Evolutionary conservation across 495 filamentous ascomycete genomes (phyloP).

Genomic region (Pyronema domesticum): DNA sequence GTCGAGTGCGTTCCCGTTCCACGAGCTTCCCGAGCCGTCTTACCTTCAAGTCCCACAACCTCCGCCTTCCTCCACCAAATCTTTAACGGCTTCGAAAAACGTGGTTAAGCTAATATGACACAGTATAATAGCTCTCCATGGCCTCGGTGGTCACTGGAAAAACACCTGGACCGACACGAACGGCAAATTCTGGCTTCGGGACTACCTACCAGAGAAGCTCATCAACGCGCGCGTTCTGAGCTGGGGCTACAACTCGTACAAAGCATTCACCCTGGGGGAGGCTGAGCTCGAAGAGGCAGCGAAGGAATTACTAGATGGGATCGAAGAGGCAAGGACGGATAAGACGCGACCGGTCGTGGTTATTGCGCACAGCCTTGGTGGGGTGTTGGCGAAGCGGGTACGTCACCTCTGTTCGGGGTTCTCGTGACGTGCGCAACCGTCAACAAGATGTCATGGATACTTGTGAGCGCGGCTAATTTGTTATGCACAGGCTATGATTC

Average conservation of each 20-base stretch:
- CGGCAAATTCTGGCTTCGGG: constrained; percentile 25
- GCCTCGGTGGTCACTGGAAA: constrained; percentile 29
- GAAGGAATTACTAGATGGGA: constrained; percentile 20
- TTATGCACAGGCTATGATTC: neutral
- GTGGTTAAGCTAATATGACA: neutral
- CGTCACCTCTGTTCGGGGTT: neutral
- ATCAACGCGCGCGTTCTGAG: constrained; percentile 26
- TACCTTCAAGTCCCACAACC: too few species aligned
- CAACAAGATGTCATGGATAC: too few species aligned
- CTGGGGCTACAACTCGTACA: constrained; percentile 28
- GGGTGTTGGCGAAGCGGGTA: constrained; percentile 19
- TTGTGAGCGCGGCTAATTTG: too few species aligned
- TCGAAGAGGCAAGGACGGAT: constrained; percentile 1
- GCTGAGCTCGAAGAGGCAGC: constrained; percentile 26
- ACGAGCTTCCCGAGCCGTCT: neutral
- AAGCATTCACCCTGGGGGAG: constrained; percentile 18
- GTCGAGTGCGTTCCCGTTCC: neutral
- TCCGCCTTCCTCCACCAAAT: too few species aligned
- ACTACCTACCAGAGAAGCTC: constrained; percentile 25
- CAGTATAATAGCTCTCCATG: constrained; percentile 34
- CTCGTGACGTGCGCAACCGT: neutral
- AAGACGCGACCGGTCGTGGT: constrained; percentile 15
- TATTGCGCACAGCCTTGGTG: constrained; percentile 21
- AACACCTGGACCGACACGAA: constrained; percentile 17
- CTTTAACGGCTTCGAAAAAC: too few species aligned